phyloP scores from a whole-genome alignment of 2,329 filamentous ascomycete genomes.

The Sphaerulina vaccinii region DNA sequence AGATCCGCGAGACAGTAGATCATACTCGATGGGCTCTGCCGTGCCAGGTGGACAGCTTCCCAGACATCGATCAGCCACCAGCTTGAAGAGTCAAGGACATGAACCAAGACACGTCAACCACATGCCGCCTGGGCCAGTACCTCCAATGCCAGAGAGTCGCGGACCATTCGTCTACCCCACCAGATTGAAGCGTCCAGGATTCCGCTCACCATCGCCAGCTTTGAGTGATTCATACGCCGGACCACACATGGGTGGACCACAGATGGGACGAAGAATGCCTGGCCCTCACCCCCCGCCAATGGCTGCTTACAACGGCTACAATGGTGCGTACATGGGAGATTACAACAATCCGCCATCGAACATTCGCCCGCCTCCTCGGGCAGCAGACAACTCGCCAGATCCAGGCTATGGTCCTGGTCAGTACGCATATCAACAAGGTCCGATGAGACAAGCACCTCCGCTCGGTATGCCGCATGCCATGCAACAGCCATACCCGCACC shows the following conservation, averaged over 20 bases:
- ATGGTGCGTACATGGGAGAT: conserved; percentile 28
- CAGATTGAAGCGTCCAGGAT: conserved; percentile 43
- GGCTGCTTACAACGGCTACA: conserved; percentile 34
- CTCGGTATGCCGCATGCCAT: conserved; percentile 25
- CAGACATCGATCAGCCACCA: conserved; percentile 46
- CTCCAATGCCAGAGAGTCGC: conserved; percentile 36
- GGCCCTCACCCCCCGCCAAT: conserved; percentile 27
- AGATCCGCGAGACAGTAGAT: conserved; percentile 41
- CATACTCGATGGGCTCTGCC: conserved; percentile 44
- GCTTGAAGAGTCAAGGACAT: conserved; percentile 44
- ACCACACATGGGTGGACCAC: conserved; percentile 32
- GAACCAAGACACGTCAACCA: conserved; percentile 31
- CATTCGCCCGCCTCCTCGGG: conserved; percentile 30
- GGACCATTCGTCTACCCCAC: conserved; percentile 46
- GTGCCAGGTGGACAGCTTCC: conserved; percentile 40
- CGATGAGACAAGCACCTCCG: conserved; percentile 25
- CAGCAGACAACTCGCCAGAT: conserved; percentile 29
- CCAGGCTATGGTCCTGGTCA: conserved; percentile 30
- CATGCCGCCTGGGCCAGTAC: conserved; percentile 35
- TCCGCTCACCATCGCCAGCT: conserved; percentile 46
- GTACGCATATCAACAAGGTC: conserved; percentile 31
- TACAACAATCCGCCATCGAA: conserved; percentile 26
- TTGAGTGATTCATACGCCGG: conserved; percentile 42
- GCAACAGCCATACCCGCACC: conserved; percentile 22
- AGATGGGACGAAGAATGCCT: conserved; percentile 24